Percentiles rank a stretch among this genome's conserved stretches.
Evolutionary conservation across 306 rosid species (phyloP).

Genomic region (Cucurbita pepo): DNA sequence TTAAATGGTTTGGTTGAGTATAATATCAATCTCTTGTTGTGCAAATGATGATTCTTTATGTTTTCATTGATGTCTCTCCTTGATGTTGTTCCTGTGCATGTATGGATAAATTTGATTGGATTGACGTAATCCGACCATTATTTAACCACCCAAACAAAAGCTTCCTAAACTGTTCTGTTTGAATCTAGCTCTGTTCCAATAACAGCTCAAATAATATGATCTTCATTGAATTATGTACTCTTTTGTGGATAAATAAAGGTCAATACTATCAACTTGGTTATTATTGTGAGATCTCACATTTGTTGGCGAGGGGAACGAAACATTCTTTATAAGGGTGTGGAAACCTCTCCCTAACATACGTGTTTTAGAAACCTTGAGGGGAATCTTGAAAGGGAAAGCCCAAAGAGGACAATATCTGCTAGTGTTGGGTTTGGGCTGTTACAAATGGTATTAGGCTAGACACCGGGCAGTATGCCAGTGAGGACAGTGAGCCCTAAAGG

Average conservation of each 20-base stretch:
- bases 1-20: neutral
- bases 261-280: neutral
- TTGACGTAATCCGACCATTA: neutral
- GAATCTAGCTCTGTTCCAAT: neutral
- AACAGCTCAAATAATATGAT: neutral
- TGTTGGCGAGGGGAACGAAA: no score
- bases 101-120: neutral
- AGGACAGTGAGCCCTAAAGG: no score
- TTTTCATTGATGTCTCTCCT: neutral
- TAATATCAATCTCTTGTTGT: neutral
- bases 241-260: neutral
- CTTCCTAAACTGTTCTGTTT: neutral
- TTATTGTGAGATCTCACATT: no score
- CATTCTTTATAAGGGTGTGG: no score
- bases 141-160: neutral
- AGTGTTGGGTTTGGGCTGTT: no score
- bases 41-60: neutral
- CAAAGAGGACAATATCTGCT: no score
- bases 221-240: neutral
- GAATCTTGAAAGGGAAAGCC: no score
- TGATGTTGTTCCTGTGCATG: neutral
- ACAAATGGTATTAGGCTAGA: no score
- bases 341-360: no score
- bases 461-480: no score
- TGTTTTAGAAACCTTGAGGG: no score